Conservation (phyloP, 768 basidiomycete species). For the Rhodosporidiobolus sp. region DNA sequence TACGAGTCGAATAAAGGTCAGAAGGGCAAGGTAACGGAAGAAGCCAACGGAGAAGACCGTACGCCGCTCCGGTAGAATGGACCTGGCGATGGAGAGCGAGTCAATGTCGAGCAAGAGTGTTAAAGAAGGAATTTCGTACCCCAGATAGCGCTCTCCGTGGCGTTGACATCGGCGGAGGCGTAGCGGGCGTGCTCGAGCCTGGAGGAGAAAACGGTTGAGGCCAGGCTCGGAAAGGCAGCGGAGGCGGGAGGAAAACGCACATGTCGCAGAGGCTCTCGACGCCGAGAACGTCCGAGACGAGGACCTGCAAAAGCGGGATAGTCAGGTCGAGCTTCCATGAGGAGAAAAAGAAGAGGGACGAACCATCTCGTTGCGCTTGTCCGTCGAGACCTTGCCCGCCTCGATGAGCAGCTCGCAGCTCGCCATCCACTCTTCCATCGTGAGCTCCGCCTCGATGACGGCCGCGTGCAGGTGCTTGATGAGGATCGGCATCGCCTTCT, state of each 20-base stretch:
- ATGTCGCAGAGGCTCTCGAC: slow-evolving; percentile 43
- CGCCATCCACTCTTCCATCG: slow-evolving; percentile 43
- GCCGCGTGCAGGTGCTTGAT: slow-evolving; percentile 44
- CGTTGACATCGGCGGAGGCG: slow-evolving; percentile 12
- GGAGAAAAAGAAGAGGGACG: neutral
- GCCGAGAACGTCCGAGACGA: slow-evolving; percentile 43
- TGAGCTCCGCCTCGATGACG: slow-evolving; percentile 41
- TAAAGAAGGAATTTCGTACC: slow-evolving; percentile 46
- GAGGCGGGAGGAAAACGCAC: slow-evolving; percentile 1
- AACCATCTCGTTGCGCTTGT: slow-evolving; percentile 41
- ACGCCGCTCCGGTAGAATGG: too few species aligned
- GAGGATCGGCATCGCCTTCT: slow-evolving; percentile 46
- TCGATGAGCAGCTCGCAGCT: slow-evolving; percentile 40
- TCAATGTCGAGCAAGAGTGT: too few species aligned
- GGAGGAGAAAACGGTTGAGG: neutral
- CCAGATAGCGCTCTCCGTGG: slow-evolving; percentile 41
- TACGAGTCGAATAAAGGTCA: too few species aligned
- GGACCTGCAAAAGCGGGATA: slow-evolving; percentile 12
- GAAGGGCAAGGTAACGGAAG: too few species aligned
- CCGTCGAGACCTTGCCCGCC: slow-evolving; percentile 40
- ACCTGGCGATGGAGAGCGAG: too few species aligned
- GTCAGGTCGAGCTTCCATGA: too few species aligned
- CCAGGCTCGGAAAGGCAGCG: neutral
- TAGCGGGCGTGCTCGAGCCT: slow-evolving; percentile 28
- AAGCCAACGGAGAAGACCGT: too few species aligned